These are phyloP conservation scores for Chionographis japonica DNA, from an alignment of 106 monocot genomes.

Conservation along the genomic window DNA sequence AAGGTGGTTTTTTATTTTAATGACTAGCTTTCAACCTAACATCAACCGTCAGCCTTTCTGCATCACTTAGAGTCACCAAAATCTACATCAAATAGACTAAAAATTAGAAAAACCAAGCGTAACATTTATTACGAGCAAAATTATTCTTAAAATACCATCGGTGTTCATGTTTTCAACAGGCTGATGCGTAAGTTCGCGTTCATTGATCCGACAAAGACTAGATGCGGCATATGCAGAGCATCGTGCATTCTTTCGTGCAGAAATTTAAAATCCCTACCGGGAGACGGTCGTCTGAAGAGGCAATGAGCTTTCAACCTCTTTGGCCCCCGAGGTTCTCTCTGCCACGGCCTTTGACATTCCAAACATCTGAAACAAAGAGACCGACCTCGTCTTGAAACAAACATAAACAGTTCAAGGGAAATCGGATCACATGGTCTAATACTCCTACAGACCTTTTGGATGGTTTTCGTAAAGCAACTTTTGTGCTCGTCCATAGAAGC, in stretches of 20 bases:
- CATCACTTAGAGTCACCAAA: too few relatives aligned
- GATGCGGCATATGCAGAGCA: neutral
- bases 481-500: constrained; percentile 52
- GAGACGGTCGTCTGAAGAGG: constrained; percentile 46
- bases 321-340: constrained; percentile 10
- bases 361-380: constrained; percentile 44
- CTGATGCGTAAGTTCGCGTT: too few relatives aligned
- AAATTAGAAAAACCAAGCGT: too few relatives aligned
- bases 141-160: too few relatives aligned
- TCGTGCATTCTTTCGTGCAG: neutral
- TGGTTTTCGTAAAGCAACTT: constrained; percentile 41
- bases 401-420: neutral
- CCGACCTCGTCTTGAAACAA: neutral
- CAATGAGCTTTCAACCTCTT: constrained; percentile 40
- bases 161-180: too few relatives aligned
- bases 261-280: constrained; percentile 10
- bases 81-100: too few relatives aligned
- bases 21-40: too few relatives aligned
- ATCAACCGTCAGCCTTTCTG: too few relatives aligned
- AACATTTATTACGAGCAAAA: too few relatives aligned
- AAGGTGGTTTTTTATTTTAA: too few relatives aligned
- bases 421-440: too few relatives aligned
- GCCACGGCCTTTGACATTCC: constrained; percentile 54
- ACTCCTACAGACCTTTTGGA: constrained; percentile 19
- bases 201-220: neutral